A percentile compares a stretch with the other conserved stretches of the same genome.
Evolutionary conservation across 208 protist species (phyloP).

Genomic region (Strigomonas oncopelti): DNA sequence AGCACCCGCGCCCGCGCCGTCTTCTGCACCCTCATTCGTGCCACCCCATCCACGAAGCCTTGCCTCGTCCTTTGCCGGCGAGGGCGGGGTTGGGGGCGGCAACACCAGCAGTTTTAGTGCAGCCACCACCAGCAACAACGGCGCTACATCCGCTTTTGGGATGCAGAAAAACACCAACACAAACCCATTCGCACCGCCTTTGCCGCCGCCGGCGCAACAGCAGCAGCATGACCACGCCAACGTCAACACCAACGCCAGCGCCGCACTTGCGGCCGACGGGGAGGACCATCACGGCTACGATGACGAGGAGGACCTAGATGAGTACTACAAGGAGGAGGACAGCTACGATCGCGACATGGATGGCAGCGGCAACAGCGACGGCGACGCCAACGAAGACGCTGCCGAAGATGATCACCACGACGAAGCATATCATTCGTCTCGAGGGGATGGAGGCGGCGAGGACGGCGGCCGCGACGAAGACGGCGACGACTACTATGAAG

Average conservation of each 20-base stretch:
- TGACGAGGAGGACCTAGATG: not conserved
- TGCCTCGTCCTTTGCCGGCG: not conserved
- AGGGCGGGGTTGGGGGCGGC: not conserved
- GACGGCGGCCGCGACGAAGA: not conserved
- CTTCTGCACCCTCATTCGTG: too few species aligned
- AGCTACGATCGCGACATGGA: not conserved
- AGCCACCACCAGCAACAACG: not conserved
- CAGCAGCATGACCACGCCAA: not conserved
- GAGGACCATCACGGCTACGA: not conserved
- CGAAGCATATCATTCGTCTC: not conserved
- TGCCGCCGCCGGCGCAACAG: not conserved
- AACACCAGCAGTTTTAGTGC: too few species aligned
- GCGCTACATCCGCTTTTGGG: not conserved
- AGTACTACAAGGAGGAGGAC: not conserved
- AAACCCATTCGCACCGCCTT: not conserved
- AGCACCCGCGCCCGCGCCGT: too few species aligned
- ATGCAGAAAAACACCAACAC: not conserved
- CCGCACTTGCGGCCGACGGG: too few species aligned
- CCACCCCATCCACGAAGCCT: not conserved
- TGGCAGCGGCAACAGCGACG: not conserved
- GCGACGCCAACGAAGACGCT: conserved; percentile 2
- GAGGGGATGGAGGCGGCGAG: not conserved
- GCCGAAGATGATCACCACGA: not conserved
- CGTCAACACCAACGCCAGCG: too few species aligned
- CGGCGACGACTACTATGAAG: not conserved